These are phyloP conservation scores for Durio zibethinus DNA, from an alignment of 345 rosid species.

Conservation along the genomic window DNA sequence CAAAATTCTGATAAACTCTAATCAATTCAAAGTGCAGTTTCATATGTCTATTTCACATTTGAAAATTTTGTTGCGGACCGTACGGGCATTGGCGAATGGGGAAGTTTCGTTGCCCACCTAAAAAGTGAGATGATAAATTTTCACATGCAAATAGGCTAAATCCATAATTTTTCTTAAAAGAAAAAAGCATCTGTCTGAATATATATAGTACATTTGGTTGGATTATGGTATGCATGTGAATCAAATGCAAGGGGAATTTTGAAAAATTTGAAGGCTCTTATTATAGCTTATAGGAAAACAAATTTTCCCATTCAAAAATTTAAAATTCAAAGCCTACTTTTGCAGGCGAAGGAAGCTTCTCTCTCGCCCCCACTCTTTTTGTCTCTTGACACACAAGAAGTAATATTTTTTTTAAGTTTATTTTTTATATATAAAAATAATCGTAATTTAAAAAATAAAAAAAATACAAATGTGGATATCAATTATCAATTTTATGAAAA, in stretches of 20 bases:
- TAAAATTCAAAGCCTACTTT: slow-evolving; percentile 9
- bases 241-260: neutral
- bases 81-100: neutral
- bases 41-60: neutral
- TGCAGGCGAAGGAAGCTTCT: slow-evolving; percentile 4
- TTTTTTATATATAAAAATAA: no score
- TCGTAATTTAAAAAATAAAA: no score
- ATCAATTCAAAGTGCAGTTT: neutral
- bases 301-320: neutral
- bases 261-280: neutral
- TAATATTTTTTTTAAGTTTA: neutral
- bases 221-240: neutral
- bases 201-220: neutral
- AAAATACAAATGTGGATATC: no score
- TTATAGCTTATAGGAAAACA: neutral
- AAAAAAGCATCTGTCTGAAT: neutral
- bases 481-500: no score
- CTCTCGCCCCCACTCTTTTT: neutral
- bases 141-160: neutral
- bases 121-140: neutral
- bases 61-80: neutral
- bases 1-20: no score
- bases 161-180: neutral
- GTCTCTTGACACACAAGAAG: neutral
- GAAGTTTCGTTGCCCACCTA: slow-evolving; percentile 5